Evolutionary conservation across 2,329 filamentous ascomycete genomes (phyloP).

Genomic region (Pseudonectria foliicola): DNA sequence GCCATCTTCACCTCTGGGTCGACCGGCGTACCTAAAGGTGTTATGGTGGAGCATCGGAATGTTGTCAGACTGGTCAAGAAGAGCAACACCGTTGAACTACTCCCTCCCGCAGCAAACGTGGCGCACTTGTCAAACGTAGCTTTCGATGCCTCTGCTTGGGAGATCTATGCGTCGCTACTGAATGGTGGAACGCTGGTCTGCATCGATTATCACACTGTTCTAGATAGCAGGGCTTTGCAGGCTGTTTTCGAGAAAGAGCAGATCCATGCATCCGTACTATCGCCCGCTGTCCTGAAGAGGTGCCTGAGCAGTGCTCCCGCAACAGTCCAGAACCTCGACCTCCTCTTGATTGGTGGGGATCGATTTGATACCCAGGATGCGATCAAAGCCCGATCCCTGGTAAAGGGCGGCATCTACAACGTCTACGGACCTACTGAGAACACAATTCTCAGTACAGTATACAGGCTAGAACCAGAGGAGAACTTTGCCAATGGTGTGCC

Average conservation of each 20-base stretch:
- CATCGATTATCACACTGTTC: constrained; percentile 8
- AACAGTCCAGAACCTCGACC: constrained; percentile 3
- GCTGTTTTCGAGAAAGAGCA: constrained; percentile 3
- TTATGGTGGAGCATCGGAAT: constrained; percentile 26
- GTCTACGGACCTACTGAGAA: constrained; percentile 21
- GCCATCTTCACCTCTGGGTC: constrained; percentile 47
- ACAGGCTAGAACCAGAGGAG: constrained; percentile 1
- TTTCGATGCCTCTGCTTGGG: constrained; percentile 14
- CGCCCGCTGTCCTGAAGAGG: constrained; percentile 11
- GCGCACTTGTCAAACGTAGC: constrained; percentile 14
- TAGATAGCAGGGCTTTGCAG: constrained; percentile 7
- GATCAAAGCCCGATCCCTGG: background rate
- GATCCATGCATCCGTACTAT: constrained; percentile 4
- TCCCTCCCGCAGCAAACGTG: background rate
- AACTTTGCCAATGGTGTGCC: constrained; percentile 14
- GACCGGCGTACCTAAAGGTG: constrained; percentile 43
- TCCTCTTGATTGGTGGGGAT: constrained; percentile 10
- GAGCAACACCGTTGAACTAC: constrained; percentile 2
- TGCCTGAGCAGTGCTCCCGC: constrained; percentile 4
- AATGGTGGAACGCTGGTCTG: constrained; percentile 16
- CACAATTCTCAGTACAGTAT: constrained; percentile 10
- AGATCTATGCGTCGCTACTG: constrained; percentile 14
- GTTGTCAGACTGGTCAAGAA: constrained; percentile 10
- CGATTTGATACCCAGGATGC: constrained; percentile 8
- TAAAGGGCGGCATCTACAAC: constrained; percentile 6